Base-by-base conservation (phyloP, 2,329 filamentous ascomycete species). In the Epichloe uncinata region DNA sequence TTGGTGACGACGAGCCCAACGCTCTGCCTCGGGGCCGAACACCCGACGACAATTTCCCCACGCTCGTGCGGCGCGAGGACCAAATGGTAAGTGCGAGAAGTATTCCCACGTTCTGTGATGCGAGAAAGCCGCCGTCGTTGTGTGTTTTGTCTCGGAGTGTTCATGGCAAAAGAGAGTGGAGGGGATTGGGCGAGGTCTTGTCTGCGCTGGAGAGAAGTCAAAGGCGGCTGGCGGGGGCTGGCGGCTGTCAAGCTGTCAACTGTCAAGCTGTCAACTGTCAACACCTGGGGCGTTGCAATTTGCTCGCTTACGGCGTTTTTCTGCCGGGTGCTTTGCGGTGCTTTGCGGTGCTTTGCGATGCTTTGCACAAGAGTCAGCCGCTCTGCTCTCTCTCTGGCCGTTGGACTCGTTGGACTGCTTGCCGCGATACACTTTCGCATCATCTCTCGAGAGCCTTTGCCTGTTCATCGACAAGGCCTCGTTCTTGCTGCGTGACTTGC, bases 21-120 rank as follows among this genome's bases (percentile, higher is more conserved):
- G 56, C 61, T n/a, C 41, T 62, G 22, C 58, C 57, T 12, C 62
- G 60, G 26, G 60, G 56, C 68, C 81, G 83, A 50, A 80, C 81
- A 55, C 82, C 79, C 46, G 85, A 94, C 60, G 87, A 95, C 64
- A 84, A 82, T 61, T 97, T 96, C 60, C 89, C 90, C 33, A 90
- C 91, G 54, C 76, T 93, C 55, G 79, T 87, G 60, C 79, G 84
- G 50, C 81, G 82, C 55, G 75, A 78, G 48, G 71, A 70, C 46
- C 73, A 75, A 53, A 67, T 79, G 61, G 78, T 81, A 68, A 70
- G 74, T 53, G 35, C 9, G 30, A 20, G n/a, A 40, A 18, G 8
- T 16, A 4, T 5, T 7, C 6, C n/a, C 8, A 20, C 34, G 2
- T 44, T 34, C 9, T 41, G 37, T 42, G 45, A 41, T 26, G 34